Base-by-base conservation (phyloP, 1,284 basidiomycete genomes). In the Earliella scabrosa region DNA sequence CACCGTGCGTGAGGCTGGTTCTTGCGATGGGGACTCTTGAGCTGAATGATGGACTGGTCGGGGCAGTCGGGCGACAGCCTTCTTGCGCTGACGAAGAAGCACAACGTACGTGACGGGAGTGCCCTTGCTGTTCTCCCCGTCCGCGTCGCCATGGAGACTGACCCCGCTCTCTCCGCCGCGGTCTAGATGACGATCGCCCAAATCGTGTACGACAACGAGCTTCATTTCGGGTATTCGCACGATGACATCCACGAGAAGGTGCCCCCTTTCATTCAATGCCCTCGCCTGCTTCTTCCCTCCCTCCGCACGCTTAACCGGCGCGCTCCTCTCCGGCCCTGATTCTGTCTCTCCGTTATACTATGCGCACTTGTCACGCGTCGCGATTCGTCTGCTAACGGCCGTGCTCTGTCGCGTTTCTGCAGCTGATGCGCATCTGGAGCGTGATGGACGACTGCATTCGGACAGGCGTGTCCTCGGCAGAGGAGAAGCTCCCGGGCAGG, bases 361-460 rank as follows among this genome's bases (percentile, higher is more conserved):
- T 38, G 2, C 23, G 9, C 45, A 23, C 36, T 8, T n/a, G 14
- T 21, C 29, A 14, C 29, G 20, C 36, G 21, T 11, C 39, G 31
- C 26, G 31, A 34, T 39, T 43, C 26, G 29, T 16, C 24, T 27
- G 23, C 45, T 53, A 24, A 40, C 21, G n/a, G 9, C 31, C 18
- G 4, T 32, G 36, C 18, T 18, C 44, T 24, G 6, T 23, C 34
- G 8, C 18, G 20, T 16, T 21, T 26, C 23, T 48, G 41, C 62
- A 90, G 87, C 73, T 93, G 43, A 81, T 85, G 77, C 80, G 80
- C 52, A 95, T 98, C 51, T 98, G 95, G 95, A 70, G 77, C 46
- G 92, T 95, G 2, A 98, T 98, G 96, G 95, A 98, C 70, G 85
- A 89, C 54, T 97, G 94, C 69, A 98, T 98, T 61, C 89, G 89